Evolutionary conservation across 2,329 filamentous ascomycete genomes (phyloP), one percentile per base, ranked within the genome.

Genomic region (Microdochium trichocladiopsis): DNA sequence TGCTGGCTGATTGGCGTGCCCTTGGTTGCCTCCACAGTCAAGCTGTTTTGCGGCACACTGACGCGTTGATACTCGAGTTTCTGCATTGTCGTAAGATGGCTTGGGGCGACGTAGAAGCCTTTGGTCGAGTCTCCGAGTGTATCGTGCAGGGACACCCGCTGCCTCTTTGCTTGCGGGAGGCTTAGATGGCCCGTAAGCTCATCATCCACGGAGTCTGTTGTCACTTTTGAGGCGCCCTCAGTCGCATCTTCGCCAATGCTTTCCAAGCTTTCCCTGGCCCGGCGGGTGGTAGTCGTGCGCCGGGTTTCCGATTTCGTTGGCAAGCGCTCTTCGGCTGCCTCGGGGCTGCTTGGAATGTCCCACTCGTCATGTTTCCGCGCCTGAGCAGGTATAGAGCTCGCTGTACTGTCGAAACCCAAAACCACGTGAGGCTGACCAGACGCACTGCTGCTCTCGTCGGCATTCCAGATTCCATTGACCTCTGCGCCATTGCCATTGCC

Each of bases 281-380:
- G 59, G 23, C 53, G 55, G 45, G 57, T 52, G 10, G 55, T 58
- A 47, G 53, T 58, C 14, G 54, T 47, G 24, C 51, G 57, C 24
- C 54, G 56, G 31, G 52, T 33, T 48, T n/a, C 57, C 3, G 54
- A 55, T 25, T 25, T 49, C 52, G 56, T 57, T 4, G 48, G 48
- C 31, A 28, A 51, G 25, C 43, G 54, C 5, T 55, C 24, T 23
- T 37, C 23, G 23, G 50, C 31, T 45, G 47, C 56, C 16, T 62
- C 63, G 8, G 59, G 55, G 47, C 64, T 66, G 50, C 63, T 66
- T n/a, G 65, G 64, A 4, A 67, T 57, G n/a, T 67, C 65, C 65
- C 65, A 67, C 51, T 62, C 62, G 16, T 58, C 56, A 9, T 56
- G 43, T 6, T 18, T 21, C 14, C 18, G 8, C 3, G 8, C 8